These are phyloP conservation scores for Sabuloglossum arenarium DNA, from an alignment of 495 filamentous ascomycete species.

Conservation along the genomic window DNA sequence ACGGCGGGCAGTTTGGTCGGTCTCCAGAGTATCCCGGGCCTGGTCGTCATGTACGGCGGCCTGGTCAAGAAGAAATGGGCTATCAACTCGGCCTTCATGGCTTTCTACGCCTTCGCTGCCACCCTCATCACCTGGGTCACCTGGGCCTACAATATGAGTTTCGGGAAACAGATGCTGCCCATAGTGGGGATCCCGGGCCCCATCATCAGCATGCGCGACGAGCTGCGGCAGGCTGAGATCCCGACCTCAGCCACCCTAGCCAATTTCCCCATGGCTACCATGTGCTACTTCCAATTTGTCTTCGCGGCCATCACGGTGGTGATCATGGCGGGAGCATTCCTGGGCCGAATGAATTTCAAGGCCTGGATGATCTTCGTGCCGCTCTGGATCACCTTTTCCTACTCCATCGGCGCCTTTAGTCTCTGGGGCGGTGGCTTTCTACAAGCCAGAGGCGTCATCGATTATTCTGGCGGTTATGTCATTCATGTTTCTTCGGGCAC, in stretches of 20 bases:
- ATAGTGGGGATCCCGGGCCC: slow-evolving; percentile 30
- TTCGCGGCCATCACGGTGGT: slow-evolving; percentile 36
- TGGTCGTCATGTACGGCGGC: slow-evolving; percentile 33
- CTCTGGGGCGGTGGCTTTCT: slow-evolving; percentile 37
- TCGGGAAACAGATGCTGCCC: slow-evolving; percentile 29
- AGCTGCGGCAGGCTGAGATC: slow-evolving; percentile 24
- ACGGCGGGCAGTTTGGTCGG: slow-evolving; percentile 32
- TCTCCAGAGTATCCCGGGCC: slow-evolving; percentile 30
- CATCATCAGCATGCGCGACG: slow-evolving; percentile 24
- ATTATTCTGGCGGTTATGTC: slow-evolving; percentile 38
- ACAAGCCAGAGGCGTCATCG: slow-evolving; percentile 27
- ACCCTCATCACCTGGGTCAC: slow-evolving; percentile 36
- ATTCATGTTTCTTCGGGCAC: slow-evolving; percentile 36
- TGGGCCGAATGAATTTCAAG: slow-evolving; percentile 31
- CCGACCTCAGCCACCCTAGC: slow-evolving; percentile 23
- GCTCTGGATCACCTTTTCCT: slow-evolving; percentile 32
- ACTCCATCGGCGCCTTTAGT: slow-evolving; percentile 24
- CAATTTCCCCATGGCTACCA: slow-evolving; percentile 30
- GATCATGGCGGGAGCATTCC: slow-evolving; percentile 28
- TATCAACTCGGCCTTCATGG: slow-evolving; percentile 35
- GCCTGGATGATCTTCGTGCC: slow-evolving; percentile 38
- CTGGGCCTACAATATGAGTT: slow-evolving; percentile 31
- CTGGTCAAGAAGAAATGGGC: slow-evolving; percentile 37
- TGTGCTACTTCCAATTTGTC: slow-evolving; percentile 40
- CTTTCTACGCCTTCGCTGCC: slow-evolving; percentile 32